Percentiles rank a stretch among this genome's conserved stretches.
These are phyloP conservation scores for Penicillium ochrochloron DNA, from an alignment of 495 filamentous ascomycete species.

Conservation along the genomic window DNA sequence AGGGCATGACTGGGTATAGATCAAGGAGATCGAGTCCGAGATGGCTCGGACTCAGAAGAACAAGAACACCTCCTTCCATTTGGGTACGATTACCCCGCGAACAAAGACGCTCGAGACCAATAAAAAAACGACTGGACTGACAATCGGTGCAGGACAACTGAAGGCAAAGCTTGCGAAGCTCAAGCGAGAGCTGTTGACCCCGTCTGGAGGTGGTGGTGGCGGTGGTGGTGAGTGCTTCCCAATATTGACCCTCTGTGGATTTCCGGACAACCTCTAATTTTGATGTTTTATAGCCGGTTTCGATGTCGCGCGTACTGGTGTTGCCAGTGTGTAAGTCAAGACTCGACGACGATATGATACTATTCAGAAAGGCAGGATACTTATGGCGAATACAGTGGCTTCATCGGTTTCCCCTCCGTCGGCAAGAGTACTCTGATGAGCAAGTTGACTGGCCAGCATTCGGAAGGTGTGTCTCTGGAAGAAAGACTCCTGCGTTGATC, in stretches of 20 bases:
- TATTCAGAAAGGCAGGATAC: constrained; percentile 6
- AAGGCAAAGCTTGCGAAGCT: constrained; percentile 99
- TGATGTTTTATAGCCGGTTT: constrained; percentile 68
- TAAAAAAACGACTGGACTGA: constrained; percentile 29
- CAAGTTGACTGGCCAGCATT: constrained; percentile 91
- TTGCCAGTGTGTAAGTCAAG: constrained; percentile 84
- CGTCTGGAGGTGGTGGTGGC: constrained; percentile 75
- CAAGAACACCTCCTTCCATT: constrained; percentile 89
- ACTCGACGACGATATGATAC: not conserved
- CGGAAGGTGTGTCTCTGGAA: constrained; percentile 63
- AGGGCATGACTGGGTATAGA: constrained; percentile 56
- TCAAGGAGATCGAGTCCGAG: constrained; percentile 97
- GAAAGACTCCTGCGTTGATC: not conserved
- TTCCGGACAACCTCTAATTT: constrained; percentile 31
- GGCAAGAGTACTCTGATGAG: constrained; percentile 98
- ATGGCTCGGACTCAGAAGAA: constrained; percentile 98
- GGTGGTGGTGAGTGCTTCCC: constrained; percentile 62
- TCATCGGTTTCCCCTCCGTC: constrained; percentile 89
- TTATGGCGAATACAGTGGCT: constrained; percentile 42
- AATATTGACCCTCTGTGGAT: not conserved
- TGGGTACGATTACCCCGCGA: constrained; percentile 52
- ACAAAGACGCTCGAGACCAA: constrained; percentile 12
- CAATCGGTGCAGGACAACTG: constrained; percentile 69
- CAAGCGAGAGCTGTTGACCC: constrained; percentile 92
- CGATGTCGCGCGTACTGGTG: constrained; percentile 97